Evolutionary conservation across 192 early-diverging fungal genomes (phyloP).

Genomic region (Podila minutissima): DNA sequence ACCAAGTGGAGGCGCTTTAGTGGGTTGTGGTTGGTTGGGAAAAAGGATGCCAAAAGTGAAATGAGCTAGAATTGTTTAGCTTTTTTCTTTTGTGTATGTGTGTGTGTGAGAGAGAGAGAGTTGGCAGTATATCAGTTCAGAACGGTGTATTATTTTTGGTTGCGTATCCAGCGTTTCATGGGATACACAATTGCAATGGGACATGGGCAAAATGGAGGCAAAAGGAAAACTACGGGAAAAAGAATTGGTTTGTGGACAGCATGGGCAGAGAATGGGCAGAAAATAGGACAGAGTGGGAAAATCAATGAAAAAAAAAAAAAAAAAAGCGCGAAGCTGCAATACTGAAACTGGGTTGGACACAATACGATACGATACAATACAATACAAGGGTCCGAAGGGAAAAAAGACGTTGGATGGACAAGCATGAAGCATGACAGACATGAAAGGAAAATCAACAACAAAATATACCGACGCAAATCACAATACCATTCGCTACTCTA

Average conservation of each 20-base stretch:
- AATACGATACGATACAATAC: too few species aligned
- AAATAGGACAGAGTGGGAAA: neutral
- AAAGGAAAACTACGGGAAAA: neutral
- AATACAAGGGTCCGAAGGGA: neutral
- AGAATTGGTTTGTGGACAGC: neutral
- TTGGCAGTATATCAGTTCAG: too few species aligned
- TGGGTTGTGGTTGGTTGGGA: slow-evolving; percentile 1
- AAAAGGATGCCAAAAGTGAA: too few species aligned
- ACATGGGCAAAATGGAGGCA: neutral
- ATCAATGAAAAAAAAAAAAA: neutral
- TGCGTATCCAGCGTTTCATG: too few species aligned
- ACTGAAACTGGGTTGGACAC: slow-evolving; percentile 1
- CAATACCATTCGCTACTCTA: too few species aligned
- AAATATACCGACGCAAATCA: neutral
- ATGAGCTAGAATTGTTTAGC: too few species aligned
- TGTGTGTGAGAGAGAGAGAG: too few species aligned
- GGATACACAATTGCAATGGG: too few species aligned
- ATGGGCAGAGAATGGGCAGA: neutral
- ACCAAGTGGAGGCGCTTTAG: too few species aligned
- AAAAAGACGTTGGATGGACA: neutral
- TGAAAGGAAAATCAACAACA: slow-evolving; percentile 1
- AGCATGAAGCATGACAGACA: neutral
- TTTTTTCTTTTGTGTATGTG: too few species aligned
- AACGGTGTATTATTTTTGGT: too few species aligned
- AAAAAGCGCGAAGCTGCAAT: too few species aligned